Base-by-base conservation (phyloP, 306 rosid genomes). In the Styphnolobium japonicum region DNA sequence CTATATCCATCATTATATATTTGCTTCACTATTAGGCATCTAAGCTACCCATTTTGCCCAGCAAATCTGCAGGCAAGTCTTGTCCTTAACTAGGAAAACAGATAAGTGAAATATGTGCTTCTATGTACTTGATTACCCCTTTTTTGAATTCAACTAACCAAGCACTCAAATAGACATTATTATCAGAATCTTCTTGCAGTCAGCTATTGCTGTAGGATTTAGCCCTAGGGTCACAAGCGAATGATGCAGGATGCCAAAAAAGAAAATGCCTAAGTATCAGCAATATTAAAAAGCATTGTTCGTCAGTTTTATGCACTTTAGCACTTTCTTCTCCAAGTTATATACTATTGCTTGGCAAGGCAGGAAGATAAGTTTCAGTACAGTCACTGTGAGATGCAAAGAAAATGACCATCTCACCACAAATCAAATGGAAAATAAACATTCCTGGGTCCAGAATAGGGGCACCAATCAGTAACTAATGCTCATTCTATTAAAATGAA, bases 21-120 rank as follows among this genome's bases (percentile, higher is more conserved):
- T 75, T 67, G 55, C n/a, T 40, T 61, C 63, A n/a, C 73, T 79
- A 56, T 36, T 14, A 18, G 64, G 68, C 56, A 66, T 37, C 31
- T 16, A 43, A n/a, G 34, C 11, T 52, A 18, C 65, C 65, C 36
- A 19, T 19, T 36, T 42, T 12, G 29, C 69, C 33, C 14, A 8
- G 62, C 6, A 56, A 51, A 5, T 37, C 71, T 18, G 46, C 18
- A 29, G 37, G 58, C 39, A 75, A 81, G 74, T 67, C 67, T 29
- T 42, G 9, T 4, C n/a, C 42, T 36, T 16, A 16, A 67, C 23
- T 19, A 53, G 48, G 27, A 67, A 56, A 66, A 56, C 10, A 39
- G 15, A 21, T 2, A 42, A 60, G 33, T 79, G 53, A 70, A 31
- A 56, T 11, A 22, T 71, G 52, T n/a, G 45, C 36, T 16, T 39